These are phyloP conservation scores for Kazachstania taianensis DNA, from an alignment of 805 yeast genomes.

Conservation along the genomic window DNA sequence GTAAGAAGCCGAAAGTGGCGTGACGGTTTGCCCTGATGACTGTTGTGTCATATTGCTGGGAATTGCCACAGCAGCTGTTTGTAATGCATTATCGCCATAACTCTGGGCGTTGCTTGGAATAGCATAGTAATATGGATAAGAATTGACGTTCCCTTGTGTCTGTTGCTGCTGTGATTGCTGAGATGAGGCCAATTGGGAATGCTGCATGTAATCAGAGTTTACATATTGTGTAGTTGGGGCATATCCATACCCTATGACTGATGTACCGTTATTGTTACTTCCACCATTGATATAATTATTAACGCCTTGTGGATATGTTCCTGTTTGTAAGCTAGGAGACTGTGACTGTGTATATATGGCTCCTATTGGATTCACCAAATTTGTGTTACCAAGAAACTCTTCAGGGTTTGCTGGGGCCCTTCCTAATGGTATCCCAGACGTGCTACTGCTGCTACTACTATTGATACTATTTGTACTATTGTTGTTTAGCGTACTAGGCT, in stretches of 20 bases:
- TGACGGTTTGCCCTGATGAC: too few species aligned
- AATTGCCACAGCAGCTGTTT: conserved; percentile 1
- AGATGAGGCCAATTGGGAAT: not conserved
- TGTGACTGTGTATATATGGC: conserved; percentile 5
- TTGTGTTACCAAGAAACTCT: conserved; percentile 5
- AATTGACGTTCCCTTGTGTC: not conserved
- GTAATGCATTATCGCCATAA: conserved; percentile 1
- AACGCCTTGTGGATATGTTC: conserved; percentile 5
- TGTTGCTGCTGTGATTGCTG: too few species aligned
- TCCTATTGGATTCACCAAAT: conserved; percentile 3
- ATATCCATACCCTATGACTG: not conserved
- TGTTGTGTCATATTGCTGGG: too few species aligned
- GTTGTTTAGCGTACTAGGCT: not conserved
- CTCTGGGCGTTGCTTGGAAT: conserved; percentile 1
- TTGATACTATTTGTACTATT: conserved; percentile 1
- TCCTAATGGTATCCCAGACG: conserved; percentile 2
- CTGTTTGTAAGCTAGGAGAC: conserved; percentile 6
- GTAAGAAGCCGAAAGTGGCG: conserved; percentile 2
- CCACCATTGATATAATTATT: conserved; percentile 5
- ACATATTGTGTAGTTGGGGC: not conserved
- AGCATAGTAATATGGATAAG: conserved; percentile 6
- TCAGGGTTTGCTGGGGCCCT: conserved; percentile 4
- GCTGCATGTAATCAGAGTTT: not conserved
- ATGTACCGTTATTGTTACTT: too few species aligned
- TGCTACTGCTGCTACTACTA: conserved; percentile 6